Percentiles rank a stretch among this genome's conserved stretches.
phyloP scores from a whole-genome alignment of 164 flowering plant species.

The Platanus orientalis region DNA sequence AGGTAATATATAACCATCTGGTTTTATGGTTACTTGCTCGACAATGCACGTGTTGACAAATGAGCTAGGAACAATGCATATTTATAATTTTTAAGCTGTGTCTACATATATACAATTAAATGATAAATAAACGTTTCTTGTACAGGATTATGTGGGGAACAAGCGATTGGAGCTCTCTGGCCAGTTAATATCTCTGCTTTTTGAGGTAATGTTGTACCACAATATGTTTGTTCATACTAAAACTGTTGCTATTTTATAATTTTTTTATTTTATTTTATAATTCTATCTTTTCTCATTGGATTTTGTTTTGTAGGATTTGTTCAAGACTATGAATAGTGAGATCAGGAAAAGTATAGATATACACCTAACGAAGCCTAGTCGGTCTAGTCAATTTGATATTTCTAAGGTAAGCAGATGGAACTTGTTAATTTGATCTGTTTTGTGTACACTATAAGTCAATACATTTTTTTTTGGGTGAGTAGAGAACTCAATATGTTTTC shows the following conservation, averaged over 20 bases:
- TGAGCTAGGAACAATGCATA: no score
- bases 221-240: neutral
- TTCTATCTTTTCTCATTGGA: neutral
- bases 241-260: neutral
- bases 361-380: constrained; percentile 31
- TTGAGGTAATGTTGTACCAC: constrained; percentile 53
- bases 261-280: no score
- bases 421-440: neutral
- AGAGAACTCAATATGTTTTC: no score
- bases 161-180: constrained; percentile 95
- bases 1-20: no score
- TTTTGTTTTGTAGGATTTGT: constrained; percentile 57
- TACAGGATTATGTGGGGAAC: constrained; percentile 98
- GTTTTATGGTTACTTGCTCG: no score
- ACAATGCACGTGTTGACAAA: no score
- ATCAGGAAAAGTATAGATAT: constrained; percentile 30
- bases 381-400: constrained; percentile 53
- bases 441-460: neutral
- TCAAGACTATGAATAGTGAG: constrained; percentile 72
- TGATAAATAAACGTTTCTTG: no score
- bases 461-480: neutral
- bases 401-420: constrained; percentile 35
- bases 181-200: constrained; percentile 74
- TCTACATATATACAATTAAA: no score
- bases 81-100: no score